Base-by-base conservation (phyloP, 2,329 filamentous ascomycete genomes). In the Venturia pyrina region DNA sequence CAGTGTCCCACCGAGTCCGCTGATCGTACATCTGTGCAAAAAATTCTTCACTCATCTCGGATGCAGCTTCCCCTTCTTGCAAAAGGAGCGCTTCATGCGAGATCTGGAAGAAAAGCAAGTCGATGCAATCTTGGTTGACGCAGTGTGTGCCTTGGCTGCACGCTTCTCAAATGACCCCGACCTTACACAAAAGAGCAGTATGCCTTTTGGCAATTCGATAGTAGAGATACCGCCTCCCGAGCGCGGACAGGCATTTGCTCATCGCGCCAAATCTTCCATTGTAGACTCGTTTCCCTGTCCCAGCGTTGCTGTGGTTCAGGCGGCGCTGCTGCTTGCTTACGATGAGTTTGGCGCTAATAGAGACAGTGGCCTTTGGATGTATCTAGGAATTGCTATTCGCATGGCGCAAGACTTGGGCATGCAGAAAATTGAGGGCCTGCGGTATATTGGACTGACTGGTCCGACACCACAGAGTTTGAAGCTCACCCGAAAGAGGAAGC, bases 341-440 rank as follows among this genome's bases (percentile, higher is more conserved):
- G 91, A 96, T 70, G 89, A 93, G 56, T 96, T 96, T 70, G 92
- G 91, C 0, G 89, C 90, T 13, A 90, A 91, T 69, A 90, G 93
- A 70, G 92, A 96, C 72, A 96, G 91, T 73, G 90, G 91, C 0
- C 76, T 96, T 7, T 96, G 92, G 91, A 96, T 96, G 91, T 96
- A 96, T 72, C 81, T 96, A 1, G 92, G 91, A 0, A 87, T 93
- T 63, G 88, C 91, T 0, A 96, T 96, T 67, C 87, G 91, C 5
- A 89, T 92, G 86, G 88, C 88, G 0, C 85, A 90, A 67, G 89
- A 92, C 72, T 77, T 96, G 11, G 91, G 92, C 0, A 81, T 96
- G 69, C 90, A 93, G 70, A 96, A 92, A 69, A 81, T 89, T 19
- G 88, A 93, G 69, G 91, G 91, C 0, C 82, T 96, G 50, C 82